phyloP scores from a whole-genome alignment of 192 early-diverging fungal species.

The Dimargaris cristalligena region DNA sequence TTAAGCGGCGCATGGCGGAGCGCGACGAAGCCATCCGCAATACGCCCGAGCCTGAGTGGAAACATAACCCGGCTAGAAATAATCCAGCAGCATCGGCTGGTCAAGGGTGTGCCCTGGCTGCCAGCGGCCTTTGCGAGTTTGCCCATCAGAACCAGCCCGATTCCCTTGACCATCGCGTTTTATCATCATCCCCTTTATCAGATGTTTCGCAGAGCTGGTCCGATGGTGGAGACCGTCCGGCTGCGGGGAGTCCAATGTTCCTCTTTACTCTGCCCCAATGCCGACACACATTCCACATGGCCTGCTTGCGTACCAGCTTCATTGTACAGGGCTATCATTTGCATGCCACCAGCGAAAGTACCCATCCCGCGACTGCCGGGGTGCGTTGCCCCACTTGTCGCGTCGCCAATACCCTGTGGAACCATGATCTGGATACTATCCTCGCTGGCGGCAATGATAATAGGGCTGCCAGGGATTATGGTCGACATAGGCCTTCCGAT shows the following conservation, averaged over 20 bases:
- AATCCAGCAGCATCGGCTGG: neutral
- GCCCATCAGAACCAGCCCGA: neutral
- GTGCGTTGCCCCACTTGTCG: neutral
- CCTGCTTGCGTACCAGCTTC: neutral
- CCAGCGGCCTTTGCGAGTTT: neutral
- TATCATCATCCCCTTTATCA: neutral
- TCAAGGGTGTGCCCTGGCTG: neutral
- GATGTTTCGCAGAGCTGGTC: neutral
- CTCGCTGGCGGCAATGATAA: neutral
- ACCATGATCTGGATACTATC: neutral
- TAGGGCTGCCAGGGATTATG: no score
- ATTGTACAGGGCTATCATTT: neutral
- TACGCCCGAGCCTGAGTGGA: neutral
- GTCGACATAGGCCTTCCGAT: no score
- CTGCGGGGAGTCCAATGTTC: neutral
- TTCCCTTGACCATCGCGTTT: neutral
- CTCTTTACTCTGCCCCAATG: neutral
- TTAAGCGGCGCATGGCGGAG: slow-evolving; percentile 17
- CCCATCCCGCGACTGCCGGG: neutral
- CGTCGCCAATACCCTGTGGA: neutral
- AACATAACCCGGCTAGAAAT: neutral
- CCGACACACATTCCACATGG: neutral
- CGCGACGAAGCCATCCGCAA: neutral
- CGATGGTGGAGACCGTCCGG: neutral
- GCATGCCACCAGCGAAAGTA: neutral